Evolutionary conservation across 108 stramenopile species (phyloP).

Genomic region (Mediolabrus comicus): DNA sequence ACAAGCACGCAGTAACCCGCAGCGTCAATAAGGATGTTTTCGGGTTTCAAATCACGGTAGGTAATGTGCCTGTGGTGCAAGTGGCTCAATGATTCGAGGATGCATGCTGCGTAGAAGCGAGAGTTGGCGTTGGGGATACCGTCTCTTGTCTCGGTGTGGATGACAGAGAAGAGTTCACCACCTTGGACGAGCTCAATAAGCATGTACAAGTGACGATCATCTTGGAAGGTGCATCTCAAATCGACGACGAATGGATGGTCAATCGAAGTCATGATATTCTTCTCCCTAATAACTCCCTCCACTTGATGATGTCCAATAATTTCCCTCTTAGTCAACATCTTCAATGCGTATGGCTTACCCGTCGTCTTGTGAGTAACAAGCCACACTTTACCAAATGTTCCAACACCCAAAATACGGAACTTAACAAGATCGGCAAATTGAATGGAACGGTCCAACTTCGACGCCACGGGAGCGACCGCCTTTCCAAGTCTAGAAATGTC

Average conservation of each 20-base stretch:
- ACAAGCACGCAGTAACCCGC: constrained; percentile 97
- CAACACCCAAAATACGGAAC: constrained; percentile 94
- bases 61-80: constrained; percentile 71
- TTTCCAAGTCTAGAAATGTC: constrained; percentile 65
- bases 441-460: constrained; percentile 61
- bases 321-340: constrained; percentile 90
- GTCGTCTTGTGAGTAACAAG: constrained; percentile 92
- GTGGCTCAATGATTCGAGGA: constrained; percentile 65
- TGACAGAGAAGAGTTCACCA: constrained; percentile 91
- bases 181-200: constrained; percentile 92
- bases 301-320: constrained; percentile 98
- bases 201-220: constrained; percentile 88
- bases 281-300: constrained; percentile 87
- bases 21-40: constrained; percentile 89
- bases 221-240: constrained; percentile 87
- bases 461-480: constrained; percentile 40
- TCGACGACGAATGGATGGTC: constrained; percentile 94
- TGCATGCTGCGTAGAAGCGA: constrained; percentile 87
- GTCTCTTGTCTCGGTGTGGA: constrained; percentile 89
- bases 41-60: constrained; percentile 88
- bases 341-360: constrained; percentile 83
- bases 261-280: constrained; percentile 90
- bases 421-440: constrained; percentile 75
- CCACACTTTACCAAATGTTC: constrained; percentile 98
- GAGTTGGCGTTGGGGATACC: constrained; percentile 89